These are phyloP conservation scores for Berberis thunbergii DNA, from an alignment of 164 flowering plant genomes.

Conservation along the genomic window DNA sequence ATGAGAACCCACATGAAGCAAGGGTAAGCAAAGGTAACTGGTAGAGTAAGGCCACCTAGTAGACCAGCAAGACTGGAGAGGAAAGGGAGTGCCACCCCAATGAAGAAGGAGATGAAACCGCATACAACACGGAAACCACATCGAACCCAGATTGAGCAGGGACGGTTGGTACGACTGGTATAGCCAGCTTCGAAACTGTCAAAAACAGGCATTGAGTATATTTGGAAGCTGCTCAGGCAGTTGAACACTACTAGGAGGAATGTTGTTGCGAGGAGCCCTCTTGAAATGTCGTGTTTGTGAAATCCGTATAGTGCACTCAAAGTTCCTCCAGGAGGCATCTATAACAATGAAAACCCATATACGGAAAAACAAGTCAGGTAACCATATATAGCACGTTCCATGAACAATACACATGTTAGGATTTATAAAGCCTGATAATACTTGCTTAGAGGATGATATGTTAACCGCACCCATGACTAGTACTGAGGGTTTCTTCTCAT, in stretches of 20 bases:
- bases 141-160: conserved; percentile 94
- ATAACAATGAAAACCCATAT: conserved; percentile 1
- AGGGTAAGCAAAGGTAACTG: conserved; percentile 97
- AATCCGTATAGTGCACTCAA: conserved; percentile 75
- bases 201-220: conserved; percentile 96
- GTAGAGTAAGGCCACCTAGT: conserved; percentile 93
- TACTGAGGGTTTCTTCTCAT: no score
- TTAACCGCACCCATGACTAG: no score
- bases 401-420: not conserved
- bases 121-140: conserved; percentile 87
- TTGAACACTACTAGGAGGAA: conserved; percentile 93
- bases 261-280: conserved; percentile 81
- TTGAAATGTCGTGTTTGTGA: conserved; percentile 76
- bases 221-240: conserved; percentile 94
- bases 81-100: conserved; percentile 94
- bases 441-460: no score
- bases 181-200: conserved; percentile 98
- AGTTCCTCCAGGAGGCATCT: conserved; percentile 96
- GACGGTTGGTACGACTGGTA: conserved; percentile 92
- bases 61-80: conserved; percentile 95
- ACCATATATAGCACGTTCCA: not conserved
- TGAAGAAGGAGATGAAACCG: conserved; percentile 78
- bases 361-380: not conserved
- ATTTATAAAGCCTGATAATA: no score
- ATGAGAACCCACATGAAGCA: conserved; percentile 99